phyloP scores from a whole-genome alignment of 305 asterid genomes.

The Fraxinus nigra region DNA sequence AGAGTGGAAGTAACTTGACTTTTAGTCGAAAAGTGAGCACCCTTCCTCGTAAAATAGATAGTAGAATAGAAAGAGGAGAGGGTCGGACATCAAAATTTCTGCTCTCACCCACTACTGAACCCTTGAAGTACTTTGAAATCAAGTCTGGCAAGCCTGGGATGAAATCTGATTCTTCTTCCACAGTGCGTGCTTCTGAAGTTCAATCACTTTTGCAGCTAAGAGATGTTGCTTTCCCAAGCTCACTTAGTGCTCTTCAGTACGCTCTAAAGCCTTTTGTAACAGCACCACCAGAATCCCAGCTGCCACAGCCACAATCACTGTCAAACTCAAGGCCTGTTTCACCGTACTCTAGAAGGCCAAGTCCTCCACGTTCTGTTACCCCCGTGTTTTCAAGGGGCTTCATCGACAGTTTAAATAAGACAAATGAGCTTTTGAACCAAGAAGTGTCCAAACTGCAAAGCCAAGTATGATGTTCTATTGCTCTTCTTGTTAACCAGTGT shows the following conservation, averaged over 20 bases:
- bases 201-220: slow-evolving; percentile 75
- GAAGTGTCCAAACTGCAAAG: slow-evolving; percentile 68
- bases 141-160: slow-evolving; percentile 50
- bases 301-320: slow-evolving; percentile 28
- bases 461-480: slow-evolving; percentile 44
- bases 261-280: slow-evolving; percentile 67
- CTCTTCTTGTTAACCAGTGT: background rate
- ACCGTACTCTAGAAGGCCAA: slow-evolving; percentile 80
- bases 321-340: slow-evolving; percentile 72
- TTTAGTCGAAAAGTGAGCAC: slow-evolving; percentile 40
- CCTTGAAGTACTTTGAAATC: slow-evolving; percentile 75
- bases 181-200: slow-evolving; percentile 88
- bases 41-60: slow-evolving; percentile 44
- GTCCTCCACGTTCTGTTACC: slow-evolving; percentile 75
- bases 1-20: slow-evolving; percentile 36
- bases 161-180: slow-evolving; percentile 42
- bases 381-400: slow-evolving; percentile 80
- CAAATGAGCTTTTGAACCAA: slow-evolving; percentile 69
- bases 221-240: slow-evolving; percentile 85
- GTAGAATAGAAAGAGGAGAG: slow-evolving; percentile 46
- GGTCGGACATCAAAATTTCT: slow-evolving; percentile 48
- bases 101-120: slow-evolving; percentile 65
- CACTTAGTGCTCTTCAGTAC: slow-evolving; percentile 76
- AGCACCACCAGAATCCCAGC: slow-evolving; percentile 38
- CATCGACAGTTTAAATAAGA: slow-evolving; percentile 69